Evolutionary conservation across 2,329 filamentous ascomycete genomes (phyloP).

Genomic region (Shiraia sp.): DNA sequence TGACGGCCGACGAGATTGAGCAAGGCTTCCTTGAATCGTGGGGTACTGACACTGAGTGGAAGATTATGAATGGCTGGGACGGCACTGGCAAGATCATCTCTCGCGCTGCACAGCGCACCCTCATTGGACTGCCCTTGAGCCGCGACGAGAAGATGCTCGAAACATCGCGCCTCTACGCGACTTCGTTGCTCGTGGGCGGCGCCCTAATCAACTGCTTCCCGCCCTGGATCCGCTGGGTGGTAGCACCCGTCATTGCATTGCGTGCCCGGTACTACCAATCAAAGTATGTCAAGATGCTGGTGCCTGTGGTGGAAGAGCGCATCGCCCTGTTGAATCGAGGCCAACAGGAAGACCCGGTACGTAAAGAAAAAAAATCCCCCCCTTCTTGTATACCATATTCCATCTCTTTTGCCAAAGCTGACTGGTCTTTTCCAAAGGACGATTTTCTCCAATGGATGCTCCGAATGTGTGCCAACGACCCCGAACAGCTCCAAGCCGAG

Average conservation of each 20-base stretch:
- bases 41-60: slow-evolving; percentile 1
- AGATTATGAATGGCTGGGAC: slow-evolving; percentile 4
- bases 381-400: no score
- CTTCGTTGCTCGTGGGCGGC: not conserved
- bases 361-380: no score
- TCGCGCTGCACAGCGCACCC: slow-evolving; percentile 1
- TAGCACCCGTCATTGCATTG: slow-evolving; percentile 4
- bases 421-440: not conserved
- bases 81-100: slow-evolving; percentile 1
- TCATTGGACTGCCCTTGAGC: slow-evolving; percentile 7
- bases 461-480: slow-evolving; percentile 1
- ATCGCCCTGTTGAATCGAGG: not conserved
- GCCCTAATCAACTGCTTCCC: slow-evolving; percentile 9
- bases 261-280: not conserved
- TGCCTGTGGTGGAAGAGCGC: slow-evolving; percentile 7
- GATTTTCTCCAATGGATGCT: slow-evolving; percentile 11
- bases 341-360: not conserved
- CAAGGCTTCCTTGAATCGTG: slow-evolving; percentile 1
- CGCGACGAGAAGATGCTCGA: slow-evolving; percentile 7
- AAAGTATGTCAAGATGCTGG: slow-evolving; percentile 3
- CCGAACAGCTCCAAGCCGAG: slow-evolving; percentile 1
- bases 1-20: slow-evolving; percentile 6
- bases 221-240: slow-evolving; percentile 1
- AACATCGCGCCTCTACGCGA: slow-evolving; percentile 3
- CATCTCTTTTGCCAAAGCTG: not conserved